Conservation (phyloP, 2,329 filamentous ascomycete species). For the Graphiopsis chlorocephala region DNA sequence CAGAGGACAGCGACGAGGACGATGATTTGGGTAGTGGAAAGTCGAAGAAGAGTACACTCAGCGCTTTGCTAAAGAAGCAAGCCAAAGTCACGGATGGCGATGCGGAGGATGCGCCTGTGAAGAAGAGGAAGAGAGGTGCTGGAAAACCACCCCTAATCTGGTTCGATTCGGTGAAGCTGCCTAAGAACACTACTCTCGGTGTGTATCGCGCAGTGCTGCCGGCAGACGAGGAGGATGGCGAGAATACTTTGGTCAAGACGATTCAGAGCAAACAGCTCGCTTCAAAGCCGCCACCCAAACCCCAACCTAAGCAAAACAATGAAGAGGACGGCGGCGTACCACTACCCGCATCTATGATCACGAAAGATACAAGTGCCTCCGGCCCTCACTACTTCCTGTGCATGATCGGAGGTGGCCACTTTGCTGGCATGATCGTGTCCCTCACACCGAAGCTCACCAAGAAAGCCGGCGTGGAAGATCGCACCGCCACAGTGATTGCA, state of each 20-base stretch:
- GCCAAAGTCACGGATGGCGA: slow-evolving; percentile 65
- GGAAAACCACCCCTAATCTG: slow-evolving; percentile 78
- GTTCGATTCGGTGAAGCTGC: slow-evolving; percentile 75
- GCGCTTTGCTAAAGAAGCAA: slow-evolving; percentile 76
- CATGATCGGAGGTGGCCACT: slow-evolving; percentile 98
- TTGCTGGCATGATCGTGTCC: slow-evolving; percentile 93
- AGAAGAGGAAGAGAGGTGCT: slow-evolving; percentile 52
- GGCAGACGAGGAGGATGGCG: slow-evolving; percentile 64
- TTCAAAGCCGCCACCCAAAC: slow-evolving; percentile 52
- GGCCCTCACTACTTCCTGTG: slow-evolving; percentile 90
- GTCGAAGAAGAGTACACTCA: slow-evolving; percentile 68
- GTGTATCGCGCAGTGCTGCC: slow-evolving; percentile 82
- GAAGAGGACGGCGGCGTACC: slow-evolving; percentile 58
- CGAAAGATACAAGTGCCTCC: slow-evolving; percentile 53
- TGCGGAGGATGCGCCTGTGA: slow-evolving; percentile 48
- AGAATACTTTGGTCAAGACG: slow-evolving; percentile 60
- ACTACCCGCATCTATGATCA: slow-evolving; percentile 40
- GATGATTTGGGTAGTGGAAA: slow-evolving; percentile 49
- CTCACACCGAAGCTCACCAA: slow-evolving; percentile 77
- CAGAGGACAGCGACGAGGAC: slow-evolving; percentile 69
- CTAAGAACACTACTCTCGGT: slow-evolving; percentile 76
- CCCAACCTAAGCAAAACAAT: slow-evolving; percentile 43
- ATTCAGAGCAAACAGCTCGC: slow-evolving; percentile 75
- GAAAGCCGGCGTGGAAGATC: slow-evolving; percentile 69
- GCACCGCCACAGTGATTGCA: slow-evolving; percentile 82